Conservation (phyloP, 2,329 filamentous ascomycete species). For the Pyrenophora tritici-repentis region DNA sequence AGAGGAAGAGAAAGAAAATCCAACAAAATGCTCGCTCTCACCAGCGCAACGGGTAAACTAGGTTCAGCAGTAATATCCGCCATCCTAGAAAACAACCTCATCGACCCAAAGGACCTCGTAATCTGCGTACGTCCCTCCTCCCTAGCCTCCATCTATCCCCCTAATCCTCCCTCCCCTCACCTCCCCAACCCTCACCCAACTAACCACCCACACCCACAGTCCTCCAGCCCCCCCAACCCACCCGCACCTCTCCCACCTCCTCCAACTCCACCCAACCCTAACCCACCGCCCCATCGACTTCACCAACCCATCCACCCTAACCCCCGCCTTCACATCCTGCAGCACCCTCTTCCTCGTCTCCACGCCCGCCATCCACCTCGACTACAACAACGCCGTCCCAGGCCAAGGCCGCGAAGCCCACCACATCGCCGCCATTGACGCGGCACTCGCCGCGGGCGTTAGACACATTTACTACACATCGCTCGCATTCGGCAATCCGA, state of each 20-base stretch:
- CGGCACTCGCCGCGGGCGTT: constrained; percentile 48
- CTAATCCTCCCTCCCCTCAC: background rate
- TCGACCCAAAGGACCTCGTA: constrained; percentile 46
- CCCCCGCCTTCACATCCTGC: constrained; percentile 46
- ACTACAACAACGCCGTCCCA: constrained; percentile 50
- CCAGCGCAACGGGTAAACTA: constrained; percentile 54
- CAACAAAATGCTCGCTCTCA: constrained; percentile 45
- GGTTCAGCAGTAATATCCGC: constrained; percentile 51
- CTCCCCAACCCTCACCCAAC: background rate
- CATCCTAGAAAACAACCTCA: constrained; percentile 49
- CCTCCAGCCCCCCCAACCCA: constrained; percentile 24
- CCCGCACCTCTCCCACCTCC: constrained; percentile 36
- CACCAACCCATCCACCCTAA: constrained; percentile 44
- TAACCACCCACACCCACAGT: constrained; percentile 13
- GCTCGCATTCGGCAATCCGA: constrained; percentile 50
- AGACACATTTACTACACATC: constrained; percentile 55
- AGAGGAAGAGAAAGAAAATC: background rate
- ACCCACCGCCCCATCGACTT: constrained; percentile 48
- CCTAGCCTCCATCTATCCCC: background rate
- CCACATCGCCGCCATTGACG: constrained; percentile 51
- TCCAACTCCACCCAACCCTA: constrained; percentile 34
- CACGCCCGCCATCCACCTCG: constrained; percentile 50
- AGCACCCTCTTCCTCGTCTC: constrained; percentile 54
- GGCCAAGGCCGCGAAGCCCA: constrained; percentile 52
- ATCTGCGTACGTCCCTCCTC: constrained; percentile 38